Percentiles rank a stretch among this genome's conserved stretches.
phyloP scores from a whole-genome alignment of 768 basidiomycete genomes.

The Lentinula aciculospora region DNA sequence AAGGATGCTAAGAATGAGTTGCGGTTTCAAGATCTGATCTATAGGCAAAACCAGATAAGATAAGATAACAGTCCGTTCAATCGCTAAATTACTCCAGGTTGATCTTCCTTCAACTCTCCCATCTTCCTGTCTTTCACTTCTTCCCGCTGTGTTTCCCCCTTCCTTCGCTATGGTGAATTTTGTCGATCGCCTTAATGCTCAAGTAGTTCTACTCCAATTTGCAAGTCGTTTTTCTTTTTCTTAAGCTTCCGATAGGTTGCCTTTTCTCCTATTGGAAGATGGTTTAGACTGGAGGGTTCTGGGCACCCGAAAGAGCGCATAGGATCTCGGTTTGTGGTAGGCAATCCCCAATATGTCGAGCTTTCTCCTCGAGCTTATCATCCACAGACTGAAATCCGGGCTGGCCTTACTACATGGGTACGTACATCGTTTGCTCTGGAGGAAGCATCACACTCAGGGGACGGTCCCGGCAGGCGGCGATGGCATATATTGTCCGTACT shows the following conservation, averaged over 20 bases:
- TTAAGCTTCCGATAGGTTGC: conserved; percentile 31
- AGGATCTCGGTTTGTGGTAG: conserved; percentile 58
- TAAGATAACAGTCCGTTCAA: not conserved
- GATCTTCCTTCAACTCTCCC: not conserved
- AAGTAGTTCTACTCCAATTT: conserved; percentile 16
- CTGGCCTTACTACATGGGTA: conserved; percentile 80
- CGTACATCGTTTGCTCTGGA: conserved; percentile 14
- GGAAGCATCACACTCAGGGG: not conserved
- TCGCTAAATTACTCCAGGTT: not conserved
- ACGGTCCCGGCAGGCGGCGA: conserved; percentile 47
- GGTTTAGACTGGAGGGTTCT: conserved; percentile 71
- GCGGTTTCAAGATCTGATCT: not conserved
- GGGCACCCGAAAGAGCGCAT: conserved; percentile 56
- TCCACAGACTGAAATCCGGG: conserved; percentile 67
- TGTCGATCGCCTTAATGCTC: conserved; percentile 36
- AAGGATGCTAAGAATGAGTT: not conserved
- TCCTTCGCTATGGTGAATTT: conserved; percentile 27
- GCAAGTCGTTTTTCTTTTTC: not conserved
- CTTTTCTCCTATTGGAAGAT: conserved; percentile 46
- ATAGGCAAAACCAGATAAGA: not conserved
- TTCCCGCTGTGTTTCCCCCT: not conserved
- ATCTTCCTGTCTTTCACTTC: not conserved
- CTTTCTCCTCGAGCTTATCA: not conserved
- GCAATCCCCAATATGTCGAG: conserved; percentile 6
- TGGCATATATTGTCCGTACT: conserved; percentile 73